Base-by-base conservation (phyloP, 805 yeast genomes). In the Hagleromyces aurorensis region DNA sequence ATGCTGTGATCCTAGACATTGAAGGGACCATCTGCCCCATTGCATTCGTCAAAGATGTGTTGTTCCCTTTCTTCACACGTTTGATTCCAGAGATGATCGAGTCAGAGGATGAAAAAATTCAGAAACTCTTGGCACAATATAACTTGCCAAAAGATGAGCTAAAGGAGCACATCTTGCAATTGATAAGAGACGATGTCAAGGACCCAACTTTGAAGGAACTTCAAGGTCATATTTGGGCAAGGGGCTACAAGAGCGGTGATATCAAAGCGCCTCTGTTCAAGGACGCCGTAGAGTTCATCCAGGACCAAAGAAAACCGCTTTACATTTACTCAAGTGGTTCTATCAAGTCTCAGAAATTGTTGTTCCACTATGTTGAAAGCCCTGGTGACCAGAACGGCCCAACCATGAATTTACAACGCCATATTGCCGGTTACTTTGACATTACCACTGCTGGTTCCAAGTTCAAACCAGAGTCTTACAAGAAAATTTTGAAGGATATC, bases 11-110 rank as follows among this genome's bases (percentile, higher is more conserved):
- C 2, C 63, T 86, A 5, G 94, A 84, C 43, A 84, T 85, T 19
- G 97, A 87, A 51, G 97, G 97, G 11, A 87, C 96, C 0, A 75
- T 87, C 17, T 87, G 96, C 49, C 87, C 96, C 3, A 86, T 87
- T 13, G 68, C 87, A 1, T 87, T 87, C 49, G 97, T 87, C 23
- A 80, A 81, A 44, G 86, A 82, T 16, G 64, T 61, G 2, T 58
- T 87, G 19, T 79, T 75, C 56, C 96, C 96, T 0, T 86, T 71
- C 49, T 87, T 91, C 40, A 51, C 77, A 3, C 30, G 51, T 3
- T 55, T 69, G 38, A 44, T 76, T 14, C 75, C 82, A 21, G 7
- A 46, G 1, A 34, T 65, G 11, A 44, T 74, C 6, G 30, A 21
- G 8, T 39, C 41, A 8, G 16, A 25, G 19, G 44, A 46, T 30